phyloP scores from a whole-genome alignment of 345 rosid species.

The Hibiscus mutabilis region DNA sequence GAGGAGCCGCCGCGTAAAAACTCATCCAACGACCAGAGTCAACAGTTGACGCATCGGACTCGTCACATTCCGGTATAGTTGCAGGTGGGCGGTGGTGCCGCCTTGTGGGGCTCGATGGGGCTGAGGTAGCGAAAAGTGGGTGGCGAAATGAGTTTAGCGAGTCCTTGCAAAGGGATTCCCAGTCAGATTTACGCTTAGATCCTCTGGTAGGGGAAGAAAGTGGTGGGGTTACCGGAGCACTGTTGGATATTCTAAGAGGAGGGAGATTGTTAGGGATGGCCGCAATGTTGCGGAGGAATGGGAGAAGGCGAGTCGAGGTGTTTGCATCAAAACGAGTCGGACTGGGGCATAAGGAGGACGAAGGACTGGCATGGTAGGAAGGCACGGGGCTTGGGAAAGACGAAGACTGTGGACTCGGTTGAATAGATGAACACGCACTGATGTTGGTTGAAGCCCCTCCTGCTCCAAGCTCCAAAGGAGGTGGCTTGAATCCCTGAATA shows the following conservation, averaged over 20 bases:
- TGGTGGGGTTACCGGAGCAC: conserved; percentile 99
- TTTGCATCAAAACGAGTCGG: conserved; percentile 51
- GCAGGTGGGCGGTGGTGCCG: conserved; percentile 69
- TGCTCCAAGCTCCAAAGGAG: conserved; percentile 30
- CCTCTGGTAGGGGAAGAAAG: conserved; percentile 64
- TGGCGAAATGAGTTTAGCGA: conserved; percentile 32
- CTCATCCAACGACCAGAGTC: conserved; percentile 82
- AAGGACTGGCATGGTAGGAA: conserved; percentile 78
- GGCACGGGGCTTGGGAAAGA: conserved; percentile 86
- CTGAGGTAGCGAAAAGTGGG: conserved; percentile 46
- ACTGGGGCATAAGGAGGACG: conserved; percentile 79
- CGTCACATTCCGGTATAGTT: conserved; percentile 54
- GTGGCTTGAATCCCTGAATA: conserved; percentile 77
- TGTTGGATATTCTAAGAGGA: conserved; percentile 80
- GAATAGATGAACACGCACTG: conserved; percentile 65
- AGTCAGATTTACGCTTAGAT: conserved; percentile 51
- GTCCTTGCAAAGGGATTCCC: conserved; percentile 54
- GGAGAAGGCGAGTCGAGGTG: conserved; percentile 54
- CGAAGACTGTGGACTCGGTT: conserved; percentile 73
- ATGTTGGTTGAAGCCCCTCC: conserved; percentile 36
- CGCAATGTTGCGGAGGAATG: conserved; percentile 49
- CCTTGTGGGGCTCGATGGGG: conserved; percentile 90
- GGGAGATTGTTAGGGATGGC: conserved; percentile 34
- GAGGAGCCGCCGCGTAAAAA: conserved; percentile 14
- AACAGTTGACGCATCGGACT: conserved; percentile 43